These are phyloP conservation scores for Carex arenaria DNA, from an alignment of 202 grass and related monocot species.

Conservation along the genomic window DNA sequence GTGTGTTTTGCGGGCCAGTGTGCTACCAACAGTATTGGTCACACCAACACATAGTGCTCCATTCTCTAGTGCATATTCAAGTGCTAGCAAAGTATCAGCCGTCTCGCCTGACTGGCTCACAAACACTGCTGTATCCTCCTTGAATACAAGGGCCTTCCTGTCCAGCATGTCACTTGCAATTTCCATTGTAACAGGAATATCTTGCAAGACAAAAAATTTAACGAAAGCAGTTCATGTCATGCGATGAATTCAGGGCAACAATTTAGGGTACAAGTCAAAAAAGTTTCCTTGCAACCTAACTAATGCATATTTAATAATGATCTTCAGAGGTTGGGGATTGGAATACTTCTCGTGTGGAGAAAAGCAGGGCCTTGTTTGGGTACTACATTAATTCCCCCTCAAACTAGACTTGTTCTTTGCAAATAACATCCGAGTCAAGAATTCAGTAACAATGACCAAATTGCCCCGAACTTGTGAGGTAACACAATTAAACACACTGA, in stretches of 20 bases:
- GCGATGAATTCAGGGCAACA: neutral
- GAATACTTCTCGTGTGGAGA: neutral
- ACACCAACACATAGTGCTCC: conserved; percentile 86
- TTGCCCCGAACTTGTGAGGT: neutral
- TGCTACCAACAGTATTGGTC: conserved; percentile 86
- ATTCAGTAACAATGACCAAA: neutral
- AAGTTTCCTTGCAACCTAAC: neutral
- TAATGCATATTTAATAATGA: neutral
- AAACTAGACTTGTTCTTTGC: neutral
- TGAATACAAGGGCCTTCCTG: conserved; percentile 74
- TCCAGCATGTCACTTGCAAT: conserved; percentile 89
- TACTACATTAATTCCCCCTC: neutral
- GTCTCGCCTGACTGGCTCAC: conserved; percentile 97
- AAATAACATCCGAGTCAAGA: neutral
- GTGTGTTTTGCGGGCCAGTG: conserved; percentile 80
- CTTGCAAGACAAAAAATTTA: conserved; percentile 27
- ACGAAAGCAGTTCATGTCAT: neutral
- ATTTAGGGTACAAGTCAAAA: neutral
- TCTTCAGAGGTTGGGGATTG: neutral
- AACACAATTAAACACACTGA: neutral
- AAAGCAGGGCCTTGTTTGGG: neutral
- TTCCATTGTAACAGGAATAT: conserved; percentile 91
- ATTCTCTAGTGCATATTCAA: conserved; percentile 85
- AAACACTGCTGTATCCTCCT: conserved; percentile 86
- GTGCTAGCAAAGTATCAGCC: conserved; percentile 86